Evolutionary conservation across 2,329 filamentous ascomycete genomes (phyloP), one percentile per base, ranked within the genome.

Genomic region (Neurospora sp.): DNA sequence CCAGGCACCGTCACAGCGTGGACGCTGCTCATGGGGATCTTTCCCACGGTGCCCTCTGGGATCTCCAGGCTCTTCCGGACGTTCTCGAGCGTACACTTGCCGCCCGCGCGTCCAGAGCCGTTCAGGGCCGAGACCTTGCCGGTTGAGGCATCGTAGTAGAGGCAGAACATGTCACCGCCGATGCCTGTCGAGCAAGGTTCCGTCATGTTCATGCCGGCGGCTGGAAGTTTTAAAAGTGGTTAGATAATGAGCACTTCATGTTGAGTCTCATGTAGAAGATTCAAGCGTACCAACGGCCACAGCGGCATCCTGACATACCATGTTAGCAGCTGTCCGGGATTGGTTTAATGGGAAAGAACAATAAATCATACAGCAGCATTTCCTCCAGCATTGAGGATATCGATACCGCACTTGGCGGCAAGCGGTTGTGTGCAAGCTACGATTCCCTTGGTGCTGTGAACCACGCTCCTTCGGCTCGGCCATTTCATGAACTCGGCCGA

Each of bases 111-210:
- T n/a, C 96, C 96, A 1, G 94, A 97, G 23, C 94, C 96, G 80
- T 99, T 99, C 80, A 98, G 83, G 10, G 93, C 92, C 69, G 89
- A 90, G 8, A 98, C 90, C 73, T 91, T 91, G 77, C 91, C 91
- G 0, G 90, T 92, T 75, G 90, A 87, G 57, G 93, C 92, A 78
- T 96, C 88, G 83, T 95, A 98, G 84, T 88, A 97, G 41, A 98
- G 87, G 79, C 94, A 94, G 82, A 98, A 99, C 89, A 97, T 93
- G 81, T 99, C 96, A 72, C 96, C 96, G 70, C 96, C 96, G 71
- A 99, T 97, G 52, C 96, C 96, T 0, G 96, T 98, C 6, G 92
- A 96, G 71, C 89, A 89, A 8, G 96, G 96, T 78, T 99, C 96
- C 0, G 95, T 97, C 77, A 98, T 87, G 81, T 97, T 98, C 70